Conservation (phyloP, 371 early-diverging fungal genomes). For the Mortierella sp. region DNA sequence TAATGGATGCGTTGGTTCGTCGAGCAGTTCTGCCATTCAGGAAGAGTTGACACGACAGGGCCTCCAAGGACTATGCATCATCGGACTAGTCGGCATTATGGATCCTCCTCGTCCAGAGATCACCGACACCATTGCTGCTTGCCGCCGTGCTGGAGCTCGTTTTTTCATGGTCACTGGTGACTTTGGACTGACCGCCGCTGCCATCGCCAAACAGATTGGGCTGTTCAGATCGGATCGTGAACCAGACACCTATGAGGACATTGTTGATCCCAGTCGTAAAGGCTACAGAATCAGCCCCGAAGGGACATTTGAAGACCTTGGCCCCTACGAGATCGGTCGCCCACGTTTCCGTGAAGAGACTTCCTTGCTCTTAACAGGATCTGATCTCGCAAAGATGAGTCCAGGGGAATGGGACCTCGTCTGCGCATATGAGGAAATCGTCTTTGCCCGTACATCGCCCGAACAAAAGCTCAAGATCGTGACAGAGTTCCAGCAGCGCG, state of each 20-base stretch:
- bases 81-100: conserved; percentile 76
- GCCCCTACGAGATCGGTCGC: conserved; percentile 32
- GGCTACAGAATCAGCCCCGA: not conserved
- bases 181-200: conserved; percentile 75
- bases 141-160: conserved; percentile 75
- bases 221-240: conserved; percentile 60
- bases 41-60: conserved; percentile 44
- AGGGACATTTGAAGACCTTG: conserved; percentile 20
- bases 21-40: conserved; percentile 15
- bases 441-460: conserved; percentile 88
- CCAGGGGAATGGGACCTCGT: conserved; percentile 68
- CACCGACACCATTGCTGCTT: conserved; percentile 61
- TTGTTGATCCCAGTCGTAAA: conserved; percentile 22
- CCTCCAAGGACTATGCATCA: conserved; percentile 56
- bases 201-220: conserved; percentile 75
- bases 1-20: too few species aligned
- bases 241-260: conserved; percentile 57
- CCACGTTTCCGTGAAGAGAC: conserved; percentile 46
- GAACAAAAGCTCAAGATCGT: conserved; percentile 87
- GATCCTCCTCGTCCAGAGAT: conserved; percentile 81
- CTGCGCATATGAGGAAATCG: conserved; percentile 76
- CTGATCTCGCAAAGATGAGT: conserved; percentile 62
- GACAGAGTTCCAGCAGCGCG: conserved; percentile 74
- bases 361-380: conserved; percentile 64
- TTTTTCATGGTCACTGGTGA: conserved; percentile 86